phyloP scores from a whole-genome alignment of 2,329 filamentous ascomycete species.

The Penicillium hordei region DNA sequence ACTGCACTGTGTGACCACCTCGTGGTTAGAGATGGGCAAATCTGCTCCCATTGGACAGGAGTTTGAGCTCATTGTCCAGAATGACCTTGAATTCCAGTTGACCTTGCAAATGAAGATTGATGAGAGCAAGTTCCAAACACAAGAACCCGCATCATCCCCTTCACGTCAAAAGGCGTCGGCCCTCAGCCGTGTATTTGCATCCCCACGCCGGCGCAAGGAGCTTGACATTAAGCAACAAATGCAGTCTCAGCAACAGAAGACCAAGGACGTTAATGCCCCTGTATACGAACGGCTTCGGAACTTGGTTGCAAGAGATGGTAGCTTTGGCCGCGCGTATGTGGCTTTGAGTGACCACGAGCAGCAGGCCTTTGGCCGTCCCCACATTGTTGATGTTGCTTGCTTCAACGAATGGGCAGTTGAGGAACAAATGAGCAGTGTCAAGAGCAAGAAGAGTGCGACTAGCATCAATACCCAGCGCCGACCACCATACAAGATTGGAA shows the following conservation, averaged over 20 bases:
- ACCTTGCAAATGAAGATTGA: slow-evolving; percentile 94
- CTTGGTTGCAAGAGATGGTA: slow-evolving; percentile 84
- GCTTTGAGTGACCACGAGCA: slow-evolving; percentile 90
- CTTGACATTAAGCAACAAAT: slow-evolving; percentile 80
- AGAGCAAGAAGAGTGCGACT: slow-evolving; percentile 78
- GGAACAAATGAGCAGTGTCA: slow-evolving; percentile 79
- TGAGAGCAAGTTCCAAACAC: slow-evolving; percentile 64
- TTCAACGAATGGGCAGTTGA: slow-evolving; percentile 99
- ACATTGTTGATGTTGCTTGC: slow-evolving; percentile 84
- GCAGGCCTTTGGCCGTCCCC: slow-evolving; percentile 82
- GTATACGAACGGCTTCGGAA: slow-evolving; percentile 84
- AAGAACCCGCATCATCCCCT: slow-evolving; percentile 52
- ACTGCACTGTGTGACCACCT: slow-evolving; percentile 94
- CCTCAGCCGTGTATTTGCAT: slow-evolving; percentile 89
- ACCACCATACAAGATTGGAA: slow-evolving; percentile 95
- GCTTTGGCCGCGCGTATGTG: slow-evolving; percentile 90
- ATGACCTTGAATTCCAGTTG: slow-evolving; percentile 97
- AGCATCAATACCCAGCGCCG: slow-evolving; percentile 61
- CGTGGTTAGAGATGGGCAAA: slow-evolving; percentile 88
- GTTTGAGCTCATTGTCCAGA: slow-evolving; percentile 94
- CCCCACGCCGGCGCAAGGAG: slow-evolving; percentile 95
- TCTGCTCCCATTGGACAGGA: slow-evolving; percentile 96
- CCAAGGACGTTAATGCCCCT: slow-evolving; percentile 54
- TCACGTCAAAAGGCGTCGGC: slow-evolving; percentile 78
- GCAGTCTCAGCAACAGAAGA: slow-evolving; percentile 74